Evolutionary conservation across 1,284 basidiomycete species (phyloP).

Genomic region (Cutaneotrichosporon sp.): DNA sequence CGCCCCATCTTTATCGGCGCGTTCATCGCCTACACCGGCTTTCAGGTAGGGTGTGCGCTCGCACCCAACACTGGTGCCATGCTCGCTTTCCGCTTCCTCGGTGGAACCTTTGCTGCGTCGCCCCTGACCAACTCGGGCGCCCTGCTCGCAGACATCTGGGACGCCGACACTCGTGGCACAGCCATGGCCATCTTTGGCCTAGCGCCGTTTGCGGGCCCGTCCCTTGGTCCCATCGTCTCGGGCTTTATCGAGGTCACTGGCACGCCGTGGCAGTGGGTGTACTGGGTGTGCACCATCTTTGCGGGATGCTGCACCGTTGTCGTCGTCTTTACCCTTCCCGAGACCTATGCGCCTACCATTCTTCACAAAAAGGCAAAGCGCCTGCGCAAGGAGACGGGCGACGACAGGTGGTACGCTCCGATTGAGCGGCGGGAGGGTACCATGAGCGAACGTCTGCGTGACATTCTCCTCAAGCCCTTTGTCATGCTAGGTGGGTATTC

Average conservation of each 20-base stretch:
- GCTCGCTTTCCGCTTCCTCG: constrained; percentile 63
- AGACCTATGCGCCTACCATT: constrained; percentile 60
- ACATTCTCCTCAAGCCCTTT: constrained; percentile 58
- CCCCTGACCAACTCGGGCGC: constrained; percentile 53
- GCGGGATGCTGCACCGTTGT: constrained; percentile 38
- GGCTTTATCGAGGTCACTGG: constrained; percentile 55
- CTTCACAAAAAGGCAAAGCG: constrained; percentile 53
- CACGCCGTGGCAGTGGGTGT: constrained; percentile 52
- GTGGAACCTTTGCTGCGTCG: constrained; percentile 56
- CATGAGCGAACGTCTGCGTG: constrained; percentile 46
- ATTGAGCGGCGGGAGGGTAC: constrained; percentile 18
- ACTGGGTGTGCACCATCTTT: constrained; percentile 68
- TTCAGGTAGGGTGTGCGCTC: constrained; percentile 59
- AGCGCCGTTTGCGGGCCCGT: constrained; percentile 64
- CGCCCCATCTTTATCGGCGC: constrained; percentile 63
- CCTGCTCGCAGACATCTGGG: constrained; percentile 60
- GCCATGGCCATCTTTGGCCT: constrained; percentile 65
- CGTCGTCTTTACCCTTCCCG: constrained; percentile 65
- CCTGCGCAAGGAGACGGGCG: constrained; percentile 58
- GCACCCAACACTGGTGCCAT: constrained; percentile 58
- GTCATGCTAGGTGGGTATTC: constrained; percentile 51
- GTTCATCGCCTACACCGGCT: constrained; percentile 59
- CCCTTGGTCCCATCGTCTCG: constrained; percentile 59
- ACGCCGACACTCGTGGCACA: constrained; percentile 60
- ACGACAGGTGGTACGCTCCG: constrained; percentile 57